Evolutionary conservation across 1,284 basidiomycete genomes (phyloP).

Genomic region (Xanthoconium separans): DNA sequence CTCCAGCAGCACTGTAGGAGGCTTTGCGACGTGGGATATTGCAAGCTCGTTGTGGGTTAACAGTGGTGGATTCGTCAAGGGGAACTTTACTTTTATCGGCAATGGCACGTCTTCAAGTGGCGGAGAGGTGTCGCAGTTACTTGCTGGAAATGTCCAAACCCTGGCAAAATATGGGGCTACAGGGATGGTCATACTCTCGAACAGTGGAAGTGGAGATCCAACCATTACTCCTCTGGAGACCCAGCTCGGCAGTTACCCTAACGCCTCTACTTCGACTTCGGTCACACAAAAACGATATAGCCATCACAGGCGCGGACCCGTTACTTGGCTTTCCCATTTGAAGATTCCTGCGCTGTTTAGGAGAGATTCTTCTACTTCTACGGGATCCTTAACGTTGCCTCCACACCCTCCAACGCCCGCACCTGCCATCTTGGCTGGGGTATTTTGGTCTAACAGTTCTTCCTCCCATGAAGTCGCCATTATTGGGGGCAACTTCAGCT

Average conservation of each 20-base stretch:
- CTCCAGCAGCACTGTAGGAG: conserved; percentile 46
- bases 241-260: conserved; percentile 43
- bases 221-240: conserved; percentile 56
- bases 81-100: conserved; percentile 71
- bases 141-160: conserved; percentile 63
- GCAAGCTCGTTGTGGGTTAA: conserved; percentile 64
- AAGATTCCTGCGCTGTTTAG: conserved; percentile 49
- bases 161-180: conserved; percentile 64
- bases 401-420: conserved; percentile 55
- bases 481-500: conserved; percentile 90
- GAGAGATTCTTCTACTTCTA: conserved; percentile 50
- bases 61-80: conserved; percentile 71
- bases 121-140: conserved; percentile 44
- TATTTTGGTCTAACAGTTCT: conserved; percentile 86
- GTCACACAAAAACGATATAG: conserved; percentile 38
- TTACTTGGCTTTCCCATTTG: conserved; percentile 52
- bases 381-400: conserved; percentile 52
- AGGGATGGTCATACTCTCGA: conserved; percentile 71
- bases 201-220: conserved; percentile 52
- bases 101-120: conserved; percentile 50
- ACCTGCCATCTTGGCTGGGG: conserved; percentile 82
- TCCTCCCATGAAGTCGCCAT: conserved; percentile 68
- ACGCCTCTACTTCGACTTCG: conserved; percentile 29
- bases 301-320: conserved; percentile 36
- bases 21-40: conserved; percentile 82